Percentiles rank a stretch among this genome's conserved stretches.
phyloP scores from a whole-genome alignment of 257 asterid genomes.

The Solanum etuberosum region DNA sequence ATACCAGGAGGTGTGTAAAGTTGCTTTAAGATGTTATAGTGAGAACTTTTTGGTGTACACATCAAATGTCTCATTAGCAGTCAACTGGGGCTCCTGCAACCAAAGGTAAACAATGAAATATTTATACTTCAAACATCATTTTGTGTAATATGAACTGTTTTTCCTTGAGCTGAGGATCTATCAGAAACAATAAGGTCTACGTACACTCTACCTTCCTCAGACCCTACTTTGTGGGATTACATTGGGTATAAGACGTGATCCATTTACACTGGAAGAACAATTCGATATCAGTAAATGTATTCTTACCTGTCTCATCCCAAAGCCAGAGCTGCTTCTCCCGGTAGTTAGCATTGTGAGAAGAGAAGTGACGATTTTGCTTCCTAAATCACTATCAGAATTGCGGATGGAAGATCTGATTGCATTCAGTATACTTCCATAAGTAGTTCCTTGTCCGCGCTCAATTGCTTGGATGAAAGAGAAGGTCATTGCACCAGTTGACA shows the following conservation, averaged over 20 bases:
- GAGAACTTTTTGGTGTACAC: slow-evolving; percentile 67
- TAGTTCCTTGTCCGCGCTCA: slow-evolving; percentile 60
- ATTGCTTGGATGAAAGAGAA: slow-evolving; percentile 84
- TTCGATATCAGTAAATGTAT: neutral
- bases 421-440: slow-evolving; percentile 69
- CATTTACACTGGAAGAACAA: neutral
- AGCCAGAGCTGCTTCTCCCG: slow-evolving; percentile 54
- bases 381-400: slow-evolving; percentile 27
- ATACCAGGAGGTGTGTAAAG: neutral
- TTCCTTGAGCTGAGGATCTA: neutral
- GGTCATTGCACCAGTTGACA: slow-evolving; percentile 94
- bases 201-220: neutral
- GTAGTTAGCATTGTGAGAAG: slow-evolving; percentile 68
- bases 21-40: slow-evolving; percentile 14
- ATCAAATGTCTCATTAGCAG: slow-evolving; percentile 63
- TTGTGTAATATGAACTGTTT: neutral
- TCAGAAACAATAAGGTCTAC: neutral
- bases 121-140: neutral
- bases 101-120: neutral
- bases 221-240: neutral
- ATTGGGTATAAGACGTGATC: neutral
- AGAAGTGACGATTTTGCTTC: slow-evolving; percentile 43
- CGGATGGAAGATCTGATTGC: slow-evolving; percentile 75
- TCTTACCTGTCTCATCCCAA: slow-evolving; percentile 45
- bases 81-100: slow-evolving; percentile 71